Base-by-base conservation (phyloP, 1,284 basidiomycete genomes). In the Ganoderma resinaceum region DNA sequence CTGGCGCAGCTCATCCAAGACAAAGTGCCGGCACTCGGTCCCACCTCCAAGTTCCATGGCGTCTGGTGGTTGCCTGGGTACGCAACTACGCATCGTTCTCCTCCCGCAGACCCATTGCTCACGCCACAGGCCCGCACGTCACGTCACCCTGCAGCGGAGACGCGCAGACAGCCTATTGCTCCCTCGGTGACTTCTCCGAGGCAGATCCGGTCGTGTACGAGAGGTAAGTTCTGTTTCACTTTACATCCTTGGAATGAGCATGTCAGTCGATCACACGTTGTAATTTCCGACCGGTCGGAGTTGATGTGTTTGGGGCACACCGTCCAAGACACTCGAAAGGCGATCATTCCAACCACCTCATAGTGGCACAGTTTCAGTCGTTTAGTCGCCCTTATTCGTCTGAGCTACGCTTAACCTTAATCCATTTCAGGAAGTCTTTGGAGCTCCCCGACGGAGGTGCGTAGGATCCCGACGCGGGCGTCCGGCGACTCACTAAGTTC, bases 31-130 rank as follows among this genome's bases (percentile, higher is more conserved):
- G 62, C 73, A 33, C 72, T 77, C 16, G 66, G 63, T 29, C 59
- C 67, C 1, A 46, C 60, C 5, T 63, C 73, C 26, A 65, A 49
- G 1, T 78, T 76, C 66, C 60, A 69, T n/a, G 65, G 71, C 23
- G 70, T 72, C 5, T 76, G 74, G 73, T 78, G 75, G 75, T 66
- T 78, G 31, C 77, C 76, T 23, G 70, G 71, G 77, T 78, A 70
- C n/a, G 71, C n/a, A 2, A 12, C 23, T 26, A 16, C 11, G 18
- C 42, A 8, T 37, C 61, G 35, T 49, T 12, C 26, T 33, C n/a
- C 46, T 33, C 6, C 40, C 14, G 37, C 8, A 43, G 3, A 23
- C 43, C 20, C 42, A 14, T 40, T 29, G 49, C 43, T 43, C 59
- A 57, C 26, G 63, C 42, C 33, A 18, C 8, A 40, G 4, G 5